Evolutionary conservation across 169 alveolate species (phyloP), one percentile per base, ranked within the genome.

Genomic region (Cryptosporidium tyzzeri): DNA sequence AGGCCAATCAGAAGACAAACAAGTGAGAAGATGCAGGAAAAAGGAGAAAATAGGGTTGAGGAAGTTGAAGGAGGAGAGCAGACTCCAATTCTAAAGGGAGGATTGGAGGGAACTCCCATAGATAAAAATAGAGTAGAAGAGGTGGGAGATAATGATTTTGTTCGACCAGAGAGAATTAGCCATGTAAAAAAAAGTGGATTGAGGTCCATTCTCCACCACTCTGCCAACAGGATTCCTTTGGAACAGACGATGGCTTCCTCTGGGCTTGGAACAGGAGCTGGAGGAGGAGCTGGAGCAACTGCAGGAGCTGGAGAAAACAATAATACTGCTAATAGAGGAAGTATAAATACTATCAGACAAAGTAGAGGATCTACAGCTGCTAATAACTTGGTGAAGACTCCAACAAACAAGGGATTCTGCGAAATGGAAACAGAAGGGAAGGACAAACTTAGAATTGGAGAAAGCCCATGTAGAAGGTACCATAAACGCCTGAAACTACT

Each of bases 381-480:
- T 29, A 23, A 69, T 45, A 68, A 48, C 31, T 26, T 80, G 29
- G 89, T 80, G 9, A 80, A 65, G 39, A 80, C 89, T 41, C 89
- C 89, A 21, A 59, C 35, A 18, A 50, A 44, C 21, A 61, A 80
- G 23, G 89, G 89, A n/a, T 29, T 80, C 23, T 26, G 29, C 51
- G 62, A 62, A 2, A 16, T 21, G 31, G 75, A 48, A 53, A 59
- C 70, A 26, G 75, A 80, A n/a, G 75, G 75, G 33, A 73, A 41
- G 35, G 86, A 73, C 59, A 51, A 41, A 26, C 86, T 35, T 21
- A 26, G 68, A 59, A 35, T 65, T 1, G 89, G 89, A 16, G 89
- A 80, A 35, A 80, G 89, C 35, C 89, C 89, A 4, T 80, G 89
- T 33, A 80, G 89, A 35, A 59, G 89, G 21, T 80, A 80, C 55